phyloP scores from a whole-genome alignment of 768 basidiomycete species.

The Psilocybe cubensis region DNA sequence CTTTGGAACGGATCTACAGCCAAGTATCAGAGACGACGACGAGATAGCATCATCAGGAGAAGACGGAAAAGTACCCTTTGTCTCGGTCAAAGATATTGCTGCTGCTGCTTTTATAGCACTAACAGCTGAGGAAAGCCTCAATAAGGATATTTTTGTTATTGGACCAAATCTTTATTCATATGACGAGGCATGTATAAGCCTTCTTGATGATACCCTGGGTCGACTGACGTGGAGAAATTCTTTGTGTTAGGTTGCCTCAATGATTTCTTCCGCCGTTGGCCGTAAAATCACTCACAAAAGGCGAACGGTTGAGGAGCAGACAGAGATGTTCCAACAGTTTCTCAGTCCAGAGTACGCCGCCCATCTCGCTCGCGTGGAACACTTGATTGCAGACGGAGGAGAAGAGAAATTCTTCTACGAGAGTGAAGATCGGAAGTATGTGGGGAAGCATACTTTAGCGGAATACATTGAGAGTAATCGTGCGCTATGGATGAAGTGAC shows the following conservation, averaged over 20 bases:
- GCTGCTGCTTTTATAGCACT: constrained; percentile 27
- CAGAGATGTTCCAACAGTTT: constrained; percentile 5
- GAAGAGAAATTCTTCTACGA: constrained; percentile 22
- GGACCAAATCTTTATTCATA: constrained; percentile 18
- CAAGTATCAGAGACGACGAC: constrained; percentile 25
- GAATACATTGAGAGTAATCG: constrained; percentile 29
- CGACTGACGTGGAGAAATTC: background rate
- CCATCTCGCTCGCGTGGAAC: constrained; percentile 16
- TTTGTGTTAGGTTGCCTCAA: constrained; percentile 25
- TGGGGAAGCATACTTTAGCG: constrained; percentile 13
- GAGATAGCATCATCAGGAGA: constrained; percentile 22
- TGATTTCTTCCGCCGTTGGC: constrained; percentile 27
- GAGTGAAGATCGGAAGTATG: constrained; percentile 12
- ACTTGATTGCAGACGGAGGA: constrained; percentile 17
- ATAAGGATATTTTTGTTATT: constrained; percentile 12
- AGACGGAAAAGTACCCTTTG: constrained; percentile 25
- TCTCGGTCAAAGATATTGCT: constrained; percentile 33
- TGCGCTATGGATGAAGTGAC: constrained; percentile 25
- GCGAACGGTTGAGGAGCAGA: constrained; percentile 18
- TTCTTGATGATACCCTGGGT: background rate
- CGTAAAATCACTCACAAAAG: constrained; percentile 28
- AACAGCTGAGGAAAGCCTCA: constrained; percentile 17
- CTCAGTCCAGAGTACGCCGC: constrained; percentile 13
- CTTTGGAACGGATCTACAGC: constrained; percentile 20
- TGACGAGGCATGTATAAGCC: constrained; percentile 11